Evolutionary conservation across 345 rosid species (phyloP).

Genomic region (Xanthoceras sorbifolium): DNA sequence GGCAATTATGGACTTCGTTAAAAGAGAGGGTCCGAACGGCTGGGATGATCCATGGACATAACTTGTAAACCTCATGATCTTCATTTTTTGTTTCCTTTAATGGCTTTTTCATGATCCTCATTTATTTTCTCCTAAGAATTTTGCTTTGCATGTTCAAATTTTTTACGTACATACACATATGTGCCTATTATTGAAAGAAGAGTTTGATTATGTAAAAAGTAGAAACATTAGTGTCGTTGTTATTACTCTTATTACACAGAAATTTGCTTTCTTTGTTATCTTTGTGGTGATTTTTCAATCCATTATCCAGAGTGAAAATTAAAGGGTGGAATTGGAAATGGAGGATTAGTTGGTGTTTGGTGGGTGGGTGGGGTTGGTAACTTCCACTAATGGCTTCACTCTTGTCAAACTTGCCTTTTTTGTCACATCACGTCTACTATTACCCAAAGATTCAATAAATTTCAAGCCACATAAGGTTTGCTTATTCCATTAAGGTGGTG

Average conservation of each 20-base stretch:
- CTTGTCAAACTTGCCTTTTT: background rate
- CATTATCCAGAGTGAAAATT: background rate
- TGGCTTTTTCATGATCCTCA: background rate
- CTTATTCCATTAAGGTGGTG: background rate
- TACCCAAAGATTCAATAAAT: background rate
- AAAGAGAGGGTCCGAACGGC: slow-evolving; percentile 85
- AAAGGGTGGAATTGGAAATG: background rate
- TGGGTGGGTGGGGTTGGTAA: slow-evolving; percentile 11
- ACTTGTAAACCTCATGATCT: background rate
- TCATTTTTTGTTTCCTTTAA: background rate
- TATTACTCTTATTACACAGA: background rate
- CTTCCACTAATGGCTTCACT: slow-evolving; percentile 1
- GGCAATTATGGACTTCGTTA: slow-evolving; percentile 71
- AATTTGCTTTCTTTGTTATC: background rate
- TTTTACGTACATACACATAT: background rate
- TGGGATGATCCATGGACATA: slow-evolving; percentile 99
- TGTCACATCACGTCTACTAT: background rate
- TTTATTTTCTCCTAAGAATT: background rate
- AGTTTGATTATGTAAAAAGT: background rate
- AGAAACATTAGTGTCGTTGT: background rate
- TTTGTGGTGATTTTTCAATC: background rate
- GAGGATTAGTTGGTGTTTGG: background rate
- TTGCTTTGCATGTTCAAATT: background rate
- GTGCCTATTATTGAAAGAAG: background rate
- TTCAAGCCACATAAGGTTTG: background rate